Evolutionary conservation across 768 basidiomycete genomes (phyloP), one percentile per base, ranked within the genome.

Genomic region (Mycena metata): DNA sequence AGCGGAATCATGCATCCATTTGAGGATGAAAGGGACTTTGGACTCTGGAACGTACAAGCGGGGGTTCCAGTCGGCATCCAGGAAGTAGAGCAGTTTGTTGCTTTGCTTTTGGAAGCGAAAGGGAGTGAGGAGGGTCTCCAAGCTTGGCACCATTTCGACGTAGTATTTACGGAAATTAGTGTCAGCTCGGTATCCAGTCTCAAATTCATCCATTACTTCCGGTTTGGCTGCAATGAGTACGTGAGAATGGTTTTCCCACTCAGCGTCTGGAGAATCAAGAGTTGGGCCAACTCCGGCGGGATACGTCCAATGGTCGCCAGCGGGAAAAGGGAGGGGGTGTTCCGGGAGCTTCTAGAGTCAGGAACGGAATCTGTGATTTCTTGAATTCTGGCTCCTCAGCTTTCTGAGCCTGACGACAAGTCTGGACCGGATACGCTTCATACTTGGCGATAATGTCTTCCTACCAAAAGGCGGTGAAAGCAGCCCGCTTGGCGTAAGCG

Each of bases 41-140:
- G 11, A 79, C 66, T 21, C 1, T 1, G 67, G 67, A 0, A 69
- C 54, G 54, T 61, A 69, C 0, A 69, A 52, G 0, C 61, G 52
- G 12, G 54, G 11, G 9, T 41, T 50, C 63, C 67, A 64, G 33
- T 69, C 57, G 0, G 62, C 50, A 30, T 69, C 67, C 2, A 41
- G 3, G 45, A 69, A 69, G 21, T 69, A 69, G 16, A 69, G 57
- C 17, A 69, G 41, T 0, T 55, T 62, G 35, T 69, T 46, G 0
- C 11, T 4, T 5, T 42, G 50, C 45, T 62, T 61, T n/a, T 68
- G 52, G 49, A 39, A 66, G 0, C 57, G 42, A 9, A 49, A 66
- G 1, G 65, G 57, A 3, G 65, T 66, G 1, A 64, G 46, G 30
- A 17, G 15, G 5, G 21, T 60, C 0, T 66, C 58, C 3, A 46